These are phyloP conservation scores for Russula ochroleuca DNA, from an alignment of 768 basidiomycete species.

Conservation along the genomic window DNA sequence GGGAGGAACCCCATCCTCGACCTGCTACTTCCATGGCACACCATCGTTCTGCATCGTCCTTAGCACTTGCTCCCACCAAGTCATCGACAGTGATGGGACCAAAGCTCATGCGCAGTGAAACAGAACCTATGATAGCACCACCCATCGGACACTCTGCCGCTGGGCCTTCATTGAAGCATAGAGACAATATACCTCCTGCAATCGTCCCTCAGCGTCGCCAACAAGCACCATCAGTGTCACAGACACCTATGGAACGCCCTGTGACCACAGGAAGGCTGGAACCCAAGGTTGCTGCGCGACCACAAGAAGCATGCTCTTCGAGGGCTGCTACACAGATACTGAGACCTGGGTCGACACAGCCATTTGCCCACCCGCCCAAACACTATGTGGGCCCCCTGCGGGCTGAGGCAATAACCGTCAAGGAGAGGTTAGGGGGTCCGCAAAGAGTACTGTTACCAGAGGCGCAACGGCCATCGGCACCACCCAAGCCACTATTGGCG, in stretches of 20 bases:
- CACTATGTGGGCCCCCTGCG: conserved; percentile 10
- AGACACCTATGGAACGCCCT: neutral
- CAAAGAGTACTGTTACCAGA: conserved; percentile 20
- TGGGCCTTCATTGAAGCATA: conserved; percentile 4
- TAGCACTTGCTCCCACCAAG: conserved; percentile 2
- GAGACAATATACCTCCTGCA: conserved; percentile 19
- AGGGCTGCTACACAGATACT: conserved; percentile 12
- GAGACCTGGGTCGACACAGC: conserved; percentile 17
- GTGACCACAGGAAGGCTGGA: neutral
- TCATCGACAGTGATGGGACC: neutral
- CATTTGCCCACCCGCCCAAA: neutral
- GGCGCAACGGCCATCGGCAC: neutral
- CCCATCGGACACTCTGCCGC: neutral
- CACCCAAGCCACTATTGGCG: neutral
- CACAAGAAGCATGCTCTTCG: conserved; percentile 8
- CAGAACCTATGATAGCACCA: neutral
- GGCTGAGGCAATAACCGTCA: conserved; percentile 10
- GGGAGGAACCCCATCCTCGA: conserved; percentile 15
- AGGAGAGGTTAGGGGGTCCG: conserved; percentile 21
- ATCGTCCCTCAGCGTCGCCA: conserved; percentile 15
- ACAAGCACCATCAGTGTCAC: neutral
- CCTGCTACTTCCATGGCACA: conserved; percentile 22
- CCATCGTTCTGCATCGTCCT: conserved; percentile 19
- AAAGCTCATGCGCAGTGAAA: conserved; percentile 14
- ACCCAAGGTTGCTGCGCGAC: neutral